Evolutionary conservation across 2,329 filamentous ascomycete species (phyloP).

Genomic region (Ramichloridium luteum): DNA sequence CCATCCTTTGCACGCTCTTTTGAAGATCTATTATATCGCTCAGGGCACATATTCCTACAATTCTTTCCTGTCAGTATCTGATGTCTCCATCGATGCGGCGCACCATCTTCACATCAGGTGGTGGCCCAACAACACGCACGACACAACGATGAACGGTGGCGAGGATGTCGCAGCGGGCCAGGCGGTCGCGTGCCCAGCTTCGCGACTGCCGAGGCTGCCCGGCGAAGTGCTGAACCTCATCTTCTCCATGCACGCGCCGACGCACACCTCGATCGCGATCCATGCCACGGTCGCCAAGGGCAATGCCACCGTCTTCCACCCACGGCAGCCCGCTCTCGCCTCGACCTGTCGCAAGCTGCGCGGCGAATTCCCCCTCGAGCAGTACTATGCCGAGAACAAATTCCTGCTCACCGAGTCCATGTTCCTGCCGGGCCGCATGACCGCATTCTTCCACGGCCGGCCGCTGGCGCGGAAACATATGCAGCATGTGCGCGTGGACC

Average conservation of each 20-base stretch:
- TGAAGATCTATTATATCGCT: too few species aligned
- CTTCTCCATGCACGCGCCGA: neutral
- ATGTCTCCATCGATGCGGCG: too few species aligned
- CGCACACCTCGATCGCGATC: neutral
- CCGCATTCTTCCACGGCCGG: neutral
- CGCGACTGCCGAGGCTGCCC: neutral
- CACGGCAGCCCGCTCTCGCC: neutral
- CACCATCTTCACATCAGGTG: too few species aligned
- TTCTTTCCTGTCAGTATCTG: too few species aligned
- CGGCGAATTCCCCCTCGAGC: neutral
- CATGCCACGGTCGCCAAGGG: neutral
- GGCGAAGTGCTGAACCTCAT: neutral
- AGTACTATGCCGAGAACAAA: constrained; percentile 1
- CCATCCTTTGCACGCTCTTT: too few species aligned
- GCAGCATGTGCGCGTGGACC: neutral
- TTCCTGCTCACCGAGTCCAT: neutral
- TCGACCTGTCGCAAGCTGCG: neutral
- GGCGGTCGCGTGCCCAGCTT: neutral
- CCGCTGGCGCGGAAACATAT: neutral
- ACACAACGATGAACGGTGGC: too few species aligned
- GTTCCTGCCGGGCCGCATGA: neutral
- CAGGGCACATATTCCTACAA: too few species aligned
- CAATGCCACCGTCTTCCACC: neutral
- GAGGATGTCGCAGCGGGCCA: too few species aligned
- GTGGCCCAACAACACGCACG: too few species aligned